These are phyloP conservation scores for Phytophthora multivora DNA, from an alignment of 352 stramenopile species.

Conservation along the genomic window DNA sequence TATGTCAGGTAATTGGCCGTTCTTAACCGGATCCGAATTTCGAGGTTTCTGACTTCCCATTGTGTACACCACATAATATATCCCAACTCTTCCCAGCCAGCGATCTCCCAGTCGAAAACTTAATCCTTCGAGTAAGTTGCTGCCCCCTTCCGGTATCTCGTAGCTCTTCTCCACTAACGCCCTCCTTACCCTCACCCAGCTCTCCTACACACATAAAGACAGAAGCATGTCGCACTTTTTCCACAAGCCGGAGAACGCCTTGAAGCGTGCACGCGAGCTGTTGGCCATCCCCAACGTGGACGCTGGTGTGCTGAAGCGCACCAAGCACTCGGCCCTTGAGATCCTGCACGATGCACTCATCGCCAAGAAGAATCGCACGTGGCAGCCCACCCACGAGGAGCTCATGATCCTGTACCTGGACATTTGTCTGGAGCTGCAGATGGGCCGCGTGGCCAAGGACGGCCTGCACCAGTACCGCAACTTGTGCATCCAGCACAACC, in stretches of 20 bases:
- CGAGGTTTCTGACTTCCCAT: too few species aligned
- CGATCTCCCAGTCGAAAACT: conserved; percentile 25
- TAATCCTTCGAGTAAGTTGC: conserved; percentile 11
- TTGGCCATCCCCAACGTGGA: conserved; percentile 79
- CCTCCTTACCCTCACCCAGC: conserved; percentile 1
- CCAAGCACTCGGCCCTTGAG: conserved; percentile 84
- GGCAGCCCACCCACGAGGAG: conserved; percentile 96
- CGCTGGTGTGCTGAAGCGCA: conserved; percentile 67
- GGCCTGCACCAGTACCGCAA: conserved; percentile 99
- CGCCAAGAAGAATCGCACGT: conserved; percentile 95
- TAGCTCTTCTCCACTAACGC: conserved; percentile 3
- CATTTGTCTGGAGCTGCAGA: conserved; percentile 96
- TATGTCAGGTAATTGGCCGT: too few species aligned
- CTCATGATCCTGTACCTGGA: conserved; percentile 98
- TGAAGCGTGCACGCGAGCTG: conserved; percentile 91
- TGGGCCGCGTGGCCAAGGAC: conserved; percentile 96
- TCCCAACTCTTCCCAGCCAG: conserved; percentile 5
- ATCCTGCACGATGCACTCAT: conserved; percentile 95
- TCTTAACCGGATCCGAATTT: too few species aligned
- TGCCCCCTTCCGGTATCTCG: too few species aligned
- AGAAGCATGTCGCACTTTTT: conserved; percentile 80
- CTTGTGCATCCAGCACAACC: conserved; percentile 93
- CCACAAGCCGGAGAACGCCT: conserved; percentile 92
- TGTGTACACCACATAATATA: too few species aligned
- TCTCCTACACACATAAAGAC: conserved; percentile 16